Evolutionary conservation across 2,329 filamentous ascomycete species (phyloP).

Genomic region (Talaromyces sp.): DNA sequence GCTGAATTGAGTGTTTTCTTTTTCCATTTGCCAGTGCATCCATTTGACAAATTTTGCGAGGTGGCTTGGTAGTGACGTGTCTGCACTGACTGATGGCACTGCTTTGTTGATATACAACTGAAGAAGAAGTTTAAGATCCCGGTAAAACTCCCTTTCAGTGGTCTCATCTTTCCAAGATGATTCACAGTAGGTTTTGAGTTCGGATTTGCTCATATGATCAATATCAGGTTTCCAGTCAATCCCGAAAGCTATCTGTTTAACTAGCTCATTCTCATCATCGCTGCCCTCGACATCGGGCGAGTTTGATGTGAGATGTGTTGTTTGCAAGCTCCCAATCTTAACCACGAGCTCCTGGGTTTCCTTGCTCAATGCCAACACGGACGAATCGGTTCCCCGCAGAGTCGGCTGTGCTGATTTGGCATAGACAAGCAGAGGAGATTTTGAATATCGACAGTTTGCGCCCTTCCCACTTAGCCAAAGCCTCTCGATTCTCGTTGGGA

Average conservation of each 20-base stretch:
- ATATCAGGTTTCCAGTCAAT: neutral
- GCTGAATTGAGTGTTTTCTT: too few relatives aligned
- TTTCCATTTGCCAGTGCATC: neutral
- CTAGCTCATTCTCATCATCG: neutral
- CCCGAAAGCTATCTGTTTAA: neutral
- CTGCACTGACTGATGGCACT: too few relatives aligned
- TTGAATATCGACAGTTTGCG: too few relatives aligned
- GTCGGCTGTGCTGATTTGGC: neutral
- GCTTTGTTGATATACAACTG: too few relatives aligned
- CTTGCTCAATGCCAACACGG: neutral
- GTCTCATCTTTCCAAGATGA: too few relatives aligned
- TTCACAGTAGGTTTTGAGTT: too few relatives aligned
- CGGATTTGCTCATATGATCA: too few relatives aligned
- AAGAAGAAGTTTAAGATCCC: too few relatives aligned
- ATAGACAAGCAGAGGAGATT: too few relatives aligned
- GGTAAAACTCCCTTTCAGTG: too few relatives aligned
- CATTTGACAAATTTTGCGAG: neutral
- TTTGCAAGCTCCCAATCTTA: neutral
- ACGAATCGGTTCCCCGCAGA: neutral
- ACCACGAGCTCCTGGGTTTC: neutral
- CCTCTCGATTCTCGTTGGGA: slow-evolving; percentile 13
- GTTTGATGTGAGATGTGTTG: too few relatives aligned
- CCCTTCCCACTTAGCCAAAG: neutral
- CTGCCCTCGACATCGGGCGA: neutral
- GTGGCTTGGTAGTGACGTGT: neutral